phyloP scores from a whole-genome alignment of 352 stramenopile genomes.

The Phytophthora nicotianae region DNA sequence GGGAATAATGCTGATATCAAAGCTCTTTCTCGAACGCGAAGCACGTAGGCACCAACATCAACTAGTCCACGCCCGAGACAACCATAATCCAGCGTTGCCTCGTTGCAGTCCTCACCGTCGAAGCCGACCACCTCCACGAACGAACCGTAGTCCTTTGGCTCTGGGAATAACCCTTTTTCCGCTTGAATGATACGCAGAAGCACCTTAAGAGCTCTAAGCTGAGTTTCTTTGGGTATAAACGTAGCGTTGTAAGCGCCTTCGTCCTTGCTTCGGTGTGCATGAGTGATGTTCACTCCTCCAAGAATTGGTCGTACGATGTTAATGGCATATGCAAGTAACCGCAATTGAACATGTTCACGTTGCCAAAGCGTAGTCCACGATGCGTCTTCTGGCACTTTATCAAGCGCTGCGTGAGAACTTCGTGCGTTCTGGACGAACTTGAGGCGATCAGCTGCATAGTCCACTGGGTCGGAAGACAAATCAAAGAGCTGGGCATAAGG shows the following conservation, averaged over 20 bases:
- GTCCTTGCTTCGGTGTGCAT: conserved; percentile 46
- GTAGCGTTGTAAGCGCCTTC: conserved; percentile 41
- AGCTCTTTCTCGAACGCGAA: conserved; percentile 43
- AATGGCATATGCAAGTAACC: conserved; percentile 49
- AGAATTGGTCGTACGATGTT: conserved; percentile 48
- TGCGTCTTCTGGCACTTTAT: conserved; percentile 58
- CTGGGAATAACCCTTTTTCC: conserved; percentile 59
- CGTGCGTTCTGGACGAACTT: conserved; percentile 53
- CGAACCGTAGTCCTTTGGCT: conserved; percentile 48
- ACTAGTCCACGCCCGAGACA: conserved; percentile 61
- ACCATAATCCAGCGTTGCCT: conserved; percentile 52
- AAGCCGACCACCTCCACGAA: conserved; percentile 53
- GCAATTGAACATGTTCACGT: conserved; percentile 48
- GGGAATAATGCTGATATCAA: conserved; percentile 52
- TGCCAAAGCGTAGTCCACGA: conserved; percentile 61
- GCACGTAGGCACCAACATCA: conserved; percentile 50
- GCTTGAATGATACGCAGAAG: conserved; percentile 50
- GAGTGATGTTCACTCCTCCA: conserved; percentile 63
- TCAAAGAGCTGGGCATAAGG: conserved; percentile 65
- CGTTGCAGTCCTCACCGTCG: conserved; percentile 49
- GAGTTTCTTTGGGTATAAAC: conserved; percentile 41
- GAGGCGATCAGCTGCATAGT: conserved; percentile 60
- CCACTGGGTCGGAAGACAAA: conserved; percentile 60
- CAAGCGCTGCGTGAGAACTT: conserved; percentile 26
- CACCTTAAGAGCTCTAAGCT: conserved; percentile 44